These are phyloP conservation scores for Cubamyces sp. DNA, from an alignment of 768 basidiomycete genomes.

Conservation along the genomic window DNA sequence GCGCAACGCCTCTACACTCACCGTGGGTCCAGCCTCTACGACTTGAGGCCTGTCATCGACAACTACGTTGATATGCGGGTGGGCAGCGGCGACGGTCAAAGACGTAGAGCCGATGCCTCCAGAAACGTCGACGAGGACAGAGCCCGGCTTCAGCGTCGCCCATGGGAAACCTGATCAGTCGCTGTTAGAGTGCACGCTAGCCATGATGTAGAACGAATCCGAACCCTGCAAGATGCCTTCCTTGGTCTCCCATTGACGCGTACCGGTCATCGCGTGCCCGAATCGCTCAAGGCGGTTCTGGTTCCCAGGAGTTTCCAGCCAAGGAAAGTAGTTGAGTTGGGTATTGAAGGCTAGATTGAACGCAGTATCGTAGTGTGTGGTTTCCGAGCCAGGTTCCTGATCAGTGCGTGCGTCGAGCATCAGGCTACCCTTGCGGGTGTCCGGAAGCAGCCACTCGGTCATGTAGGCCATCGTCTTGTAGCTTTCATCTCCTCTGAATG, in stretches of 20 bases:
- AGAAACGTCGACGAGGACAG: constrained; percentile 20
- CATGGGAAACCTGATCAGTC: constrained; percentile 46
- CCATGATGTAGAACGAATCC: not conserved
- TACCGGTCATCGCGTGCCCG: constrained; percentile 75
- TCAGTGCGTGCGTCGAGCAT: not conserved
- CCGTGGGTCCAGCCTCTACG: constrained; percentile 41
- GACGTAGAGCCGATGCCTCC: constrained; percentile 20
- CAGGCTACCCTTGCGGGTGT: constrained; percentile 4
- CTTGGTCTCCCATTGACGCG: constrained; percentile 71
- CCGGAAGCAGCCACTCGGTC: constrained; percentile 51
- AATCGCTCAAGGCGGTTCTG: constrained; percentile 53
- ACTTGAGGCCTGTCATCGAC: constrained; percentile 18
- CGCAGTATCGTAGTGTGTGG: constrained; percentile 44
- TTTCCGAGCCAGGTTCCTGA: not conserved
- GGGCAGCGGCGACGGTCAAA: constrained; percentile 10
- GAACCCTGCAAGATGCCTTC: constrained; percentile 39
- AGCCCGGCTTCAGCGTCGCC: constrained; percentile 9
- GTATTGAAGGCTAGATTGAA: constrained; percentile 57
- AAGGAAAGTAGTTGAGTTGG: constrained; percentile 30
- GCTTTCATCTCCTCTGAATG: constrained; percentile 64
- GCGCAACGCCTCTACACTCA: not conserved
- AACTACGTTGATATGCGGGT: constrained; percentile 17
- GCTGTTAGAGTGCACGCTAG: constrained; percentile 46
- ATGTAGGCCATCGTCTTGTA: constrained; percentile 76
- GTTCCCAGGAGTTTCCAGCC: constrained; percentile 63